Evolutionary conservation across 176 grass and related monocot genomes (phyloP).

Genomic region (Avena atlantica): DNA sequence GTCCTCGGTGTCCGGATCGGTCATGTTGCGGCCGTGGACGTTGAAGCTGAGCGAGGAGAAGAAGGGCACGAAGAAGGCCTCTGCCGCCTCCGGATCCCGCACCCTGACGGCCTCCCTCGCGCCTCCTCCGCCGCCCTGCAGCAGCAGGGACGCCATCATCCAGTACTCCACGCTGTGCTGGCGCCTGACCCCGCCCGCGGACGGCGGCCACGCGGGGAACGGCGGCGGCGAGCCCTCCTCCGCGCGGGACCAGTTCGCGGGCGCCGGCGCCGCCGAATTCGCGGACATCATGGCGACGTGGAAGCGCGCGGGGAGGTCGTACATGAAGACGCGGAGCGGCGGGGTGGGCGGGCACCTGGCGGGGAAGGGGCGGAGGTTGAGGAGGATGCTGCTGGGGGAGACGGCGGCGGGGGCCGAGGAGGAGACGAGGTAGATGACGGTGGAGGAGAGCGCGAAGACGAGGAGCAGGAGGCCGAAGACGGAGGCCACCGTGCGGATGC

Average conservation of each 20-base stretch:
- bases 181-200: slow-evolving; percentile 69
- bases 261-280: not conserved
- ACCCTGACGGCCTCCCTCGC: slow-evolving; percentile 77
- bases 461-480: slow-evolving; percentile 61
- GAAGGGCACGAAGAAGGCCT: slow-evolving; percentile 98
- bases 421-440: slow-evolving; percentile 72
- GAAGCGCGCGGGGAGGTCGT: slow-evolving; percentile 82
- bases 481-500: slow-evolving; percentile 52
- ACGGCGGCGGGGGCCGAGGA: slow-evolving; percentile 43
- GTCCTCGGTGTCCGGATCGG: slow-evolving; percentile 83
- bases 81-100: slow-evolving; percentile 71
- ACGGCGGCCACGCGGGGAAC: slow-evolving; percentile 73
- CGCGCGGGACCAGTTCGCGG: not conserved
- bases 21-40: slow-evolving; percentile 94
- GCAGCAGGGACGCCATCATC: slow-evolving; percentile 91
- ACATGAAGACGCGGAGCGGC: slow-evolving; percentile 81
- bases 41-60: slow-evolving; percentile 99
- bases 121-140: not conserved
- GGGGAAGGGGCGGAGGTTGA: slow-evolving; percentile 50
- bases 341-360: slow-evolving; percentile 46
- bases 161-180: slow-evolving; percentile 98
- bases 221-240: slow-evolving; percentile 48
- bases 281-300: slow-evolving; percentile 74
- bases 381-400: slow-evolving; percentile 48
- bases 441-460: slow-evolving; percentile 52